Percentiles rank a stretch among this genome's conserved stretches.
phyloP scores from a whole-genome alignment of 306 rosid genomes.

The Castanospermum australe region DNA sequence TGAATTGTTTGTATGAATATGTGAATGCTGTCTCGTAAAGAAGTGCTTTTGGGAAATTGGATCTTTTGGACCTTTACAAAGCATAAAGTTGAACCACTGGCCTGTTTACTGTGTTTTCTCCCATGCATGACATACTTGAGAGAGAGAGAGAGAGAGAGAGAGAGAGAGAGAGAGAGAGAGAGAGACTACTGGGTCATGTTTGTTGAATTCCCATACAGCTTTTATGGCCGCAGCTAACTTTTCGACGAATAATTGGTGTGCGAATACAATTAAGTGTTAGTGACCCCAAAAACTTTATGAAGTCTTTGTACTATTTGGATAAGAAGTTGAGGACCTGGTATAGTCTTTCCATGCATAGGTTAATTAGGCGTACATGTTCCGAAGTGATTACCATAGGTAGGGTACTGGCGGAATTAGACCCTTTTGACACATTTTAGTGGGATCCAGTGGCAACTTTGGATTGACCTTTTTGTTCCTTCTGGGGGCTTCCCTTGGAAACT shows the following conservation, averaged over 20 bases:
- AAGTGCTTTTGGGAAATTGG: slow-evolving; percentile 44
- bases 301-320: not conserved
- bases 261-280: not conserved
- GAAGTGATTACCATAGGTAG: not conserved
- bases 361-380: not conserved
- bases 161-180: not conserved
- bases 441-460: not conserved
- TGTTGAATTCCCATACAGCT: not conserved
- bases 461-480: not conserved
- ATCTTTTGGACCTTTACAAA: slow-evolving; percentile 32
- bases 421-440: not conserved
- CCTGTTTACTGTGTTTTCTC: not conserved
- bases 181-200: not conserved
- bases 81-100: not conserved
- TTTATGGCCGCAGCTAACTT: not conserved
- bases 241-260: not conserved
- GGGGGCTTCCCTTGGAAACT: too few species aligned
- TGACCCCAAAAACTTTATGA: not conserved
- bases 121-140: not conserved
- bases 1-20: slow-evolving; percentile 11
- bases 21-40: slow-evolving; percentile 14
- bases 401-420: not conserved
- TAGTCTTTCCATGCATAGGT: not conserved
- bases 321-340: not conserved
- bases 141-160: not conserved